Conservation (phyloP, 805 yeast species). For the Candida ulmi region DNA sequence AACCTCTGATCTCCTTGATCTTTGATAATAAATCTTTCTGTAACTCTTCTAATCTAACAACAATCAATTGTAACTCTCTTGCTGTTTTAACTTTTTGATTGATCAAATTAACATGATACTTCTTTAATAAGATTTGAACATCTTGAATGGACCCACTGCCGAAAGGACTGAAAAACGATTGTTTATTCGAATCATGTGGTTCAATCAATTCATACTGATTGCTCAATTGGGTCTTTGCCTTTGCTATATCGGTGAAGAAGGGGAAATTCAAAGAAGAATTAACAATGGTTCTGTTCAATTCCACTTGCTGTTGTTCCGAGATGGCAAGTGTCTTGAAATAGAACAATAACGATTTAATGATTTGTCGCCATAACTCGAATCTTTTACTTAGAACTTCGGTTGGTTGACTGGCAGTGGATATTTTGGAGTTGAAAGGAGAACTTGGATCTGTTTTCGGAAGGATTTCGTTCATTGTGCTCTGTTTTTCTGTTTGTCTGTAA, state of each 20-base stretch:
- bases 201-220: constrained; percentile 26
- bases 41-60: constrained; percentile 65
- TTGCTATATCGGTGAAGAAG: constrained; percentile 24
- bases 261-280: constrained; percentile 56
- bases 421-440: constrained; percentile 38
- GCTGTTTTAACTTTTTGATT: constrained; percentile 49
- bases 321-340: constrained; percentile 75
- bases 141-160: constrained; percentile 83
- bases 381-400: constrained; percentile 80
- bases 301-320: constrained; percentile 79
- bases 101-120: constrained; percentile 61
- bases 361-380: constrained; percentile 80
- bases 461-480: constrained; percentile 12
- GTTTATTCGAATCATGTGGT: constrained; percentile 23
- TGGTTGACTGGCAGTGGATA: constrained; percentile 62
- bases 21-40: constrained; percentile 72
- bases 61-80: constrained; percentile 51
- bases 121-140: constrained; percentile 64
- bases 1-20: constrained; percentile 77
- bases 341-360: constrained; percentile 66
- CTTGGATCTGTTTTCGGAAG: constrained; percentile 16
- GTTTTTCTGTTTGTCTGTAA: not conserved
- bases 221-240: constrained; percentile 3
- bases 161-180: constrained; percentile 56
- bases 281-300: constrained; percentile 74